Base-by-base conservation (phyloP, 331 rosid genomes). In the Malus hybrid region DNA sequence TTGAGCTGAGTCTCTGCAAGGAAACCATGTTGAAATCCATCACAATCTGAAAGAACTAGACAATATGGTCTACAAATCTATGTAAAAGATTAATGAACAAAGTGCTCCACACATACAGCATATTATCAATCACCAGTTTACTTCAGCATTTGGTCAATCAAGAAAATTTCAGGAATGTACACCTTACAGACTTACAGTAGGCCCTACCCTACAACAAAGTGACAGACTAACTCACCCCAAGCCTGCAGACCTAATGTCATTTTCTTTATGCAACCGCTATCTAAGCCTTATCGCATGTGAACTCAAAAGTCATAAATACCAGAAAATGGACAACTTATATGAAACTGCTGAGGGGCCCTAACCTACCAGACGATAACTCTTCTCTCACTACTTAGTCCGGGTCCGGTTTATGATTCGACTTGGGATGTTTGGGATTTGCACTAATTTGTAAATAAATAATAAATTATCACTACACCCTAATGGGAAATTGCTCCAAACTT, bases 1-100 rank as follows among this genome's bases (percentile, higher is more conserved):
- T 80, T n/a, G 84, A 75, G 84, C 84, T 81, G 73, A 81, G 80
- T 81, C 81, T 76, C 84, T 81, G 80, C 84, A 76, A 16, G 56
- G 32, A 76, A 56, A 70, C 46, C 72, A 71, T 42, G 29, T 66
- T 64, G 52, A 33, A 59, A 24, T 55, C n/a, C 1, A 33, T 55
- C 34, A 71, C 14, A 39, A 22, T 5, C 68, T 16, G 59, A 18
- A 10, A 73, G 6, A 39, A 31, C 18, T 39, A 27, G 39, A 60
- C 55, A 71, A 24, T 33, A 20, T 56, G 75, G 48, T 55, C 27
- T 71, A 71, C 39, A 67, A 64, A 27, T 62, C 14, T 1, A 14
- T 66, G 44, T 16, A 61, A 29, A n/a, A 29, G 16, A 44, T 2
- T 56, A 34, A 65, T 2, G 33, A 57, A 78, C 24, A 6, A 67